These are phyloP conservation scores for Exophiala spinifera DNA, from an alignment of 2,329 filamentous ascomycete genomes.

Conservation along the genomic window DNA sequence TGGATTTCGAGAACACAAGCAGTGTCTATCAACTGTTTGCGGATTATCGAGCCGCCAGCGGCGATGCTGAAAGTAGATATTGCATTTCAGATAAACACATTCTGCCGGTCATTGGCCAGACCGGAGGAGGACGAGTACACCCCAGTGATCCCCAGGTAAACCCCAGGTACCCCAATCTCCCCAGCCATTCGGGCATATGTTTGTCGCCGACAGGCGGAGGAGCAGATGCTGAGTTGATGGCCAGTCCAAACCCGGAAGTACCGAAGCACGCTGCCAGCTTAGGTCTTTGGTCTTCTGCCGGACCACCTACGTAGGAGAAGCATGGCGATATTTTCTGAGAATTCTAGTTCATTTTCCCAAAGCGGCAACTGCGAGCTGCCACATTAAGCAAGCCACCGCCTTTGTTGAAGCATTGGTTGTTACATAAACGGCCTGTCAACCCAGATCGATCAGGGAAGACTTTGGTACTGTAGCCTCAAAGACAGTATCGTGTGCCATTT, in stretches of 20 bases:
- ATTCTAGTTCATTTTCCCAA: slow-evolving; percentile 14
- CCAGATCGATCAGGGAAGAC: too few species aligned
- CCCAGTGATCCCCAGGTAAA: too few species aligned
- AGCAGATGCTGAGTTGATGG: slow-evolving; percentile 6
- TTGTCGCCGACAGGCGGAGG: slow-evolving; percentile 20
- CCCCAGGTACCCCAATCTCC: neutral
- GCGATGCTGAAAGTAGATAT: slow-evolving; percentile 1
- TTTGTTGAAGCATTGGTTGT: neutral
- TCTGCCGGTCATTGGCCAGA: too few species aligned
- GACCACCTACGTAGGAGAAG: neutral
- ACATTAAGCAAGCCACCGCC: neutral
- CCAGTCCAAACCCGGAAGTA: neutral
- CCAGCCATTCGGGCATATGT: slow-evolving; percentile 14
- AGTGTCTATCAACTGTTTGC: neutral
- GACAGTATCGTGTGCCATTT: too few species aligned
- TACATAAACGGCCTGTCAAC: too few species aligned
- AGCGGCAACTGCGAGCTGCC: slow-evolving; percentile 1
- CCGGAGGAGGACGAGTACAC: too few species aligned
- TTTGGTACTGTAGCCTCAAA: too few species aligned
- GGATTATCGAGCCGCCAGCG: neutral
- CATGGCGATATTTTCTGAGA: neutral
- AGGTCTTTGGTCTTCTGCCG: neutral
- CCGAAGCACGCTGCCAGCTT: neutral
- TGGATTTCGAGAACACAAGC: too few species aligned
- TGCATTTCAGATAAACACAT: neutral